Percentiles rank a stretch among this genome's conserved stretches.
Evolutionary conservation across 768 basidiomycete species (phyloP).

Genomic region (Mycena belliarum): DNA sequence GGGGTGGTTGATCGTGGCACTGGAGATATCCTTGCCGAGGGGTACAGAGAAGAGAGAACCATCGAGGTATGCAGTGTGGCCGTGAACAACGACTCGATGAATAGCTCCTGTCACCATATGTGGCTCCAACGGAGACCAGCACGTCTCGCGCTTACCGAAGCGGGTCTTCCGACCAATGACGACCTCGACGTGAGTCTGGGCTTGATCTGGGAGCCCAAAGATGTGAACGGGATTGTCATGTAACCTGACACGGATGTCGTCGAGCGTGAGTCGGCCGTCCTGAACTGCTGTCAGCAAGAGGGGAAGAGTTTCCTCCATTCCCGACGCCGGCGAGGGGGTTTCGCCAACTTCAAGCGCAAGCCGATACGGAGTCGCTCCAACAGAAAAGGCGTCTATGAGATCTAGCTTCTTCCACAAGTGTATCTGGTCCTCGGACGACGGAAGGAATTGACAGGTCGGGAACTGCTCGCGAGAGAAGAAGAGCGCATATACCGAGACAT

Average conservation of each 20-base stretch:
- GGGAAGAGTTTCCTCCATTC: constrained; percentile 85
- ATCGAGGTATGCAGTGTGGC: constrained; percentile 87
- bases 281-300: constrained; percentile 85
- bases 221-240: constrained; percentile 93
- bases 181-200: constrained; percentile 88
- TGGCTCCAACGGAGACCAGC: constrained; percentile 85
- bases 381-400: constrained; percentile 86
- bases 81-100: constrained; percentile 89
- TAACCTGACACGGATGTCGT: constrained; percentile 79
- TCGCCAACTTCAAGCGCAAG: constrained; percentile 66
- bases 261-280: constrained; percentile 75
- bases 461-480: constrained; percentile 84
- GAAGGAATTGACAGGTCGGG: constrained; percentile 64
- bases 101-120: constrained; percentile 68
- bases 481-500: constrained; percentile 88
- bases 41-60: constrained; percentile 64
- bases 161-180: constrained; percentile 75
- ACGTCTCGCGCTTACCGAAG: constrained; percentile 49
- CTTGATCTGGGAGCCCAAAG: constrained; percentile 86
- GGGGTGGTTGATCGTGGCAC: constrained; percentile 50
- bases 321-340: constrained; percentile 66
- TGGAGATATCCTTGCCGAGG: constrained; percentile 73
- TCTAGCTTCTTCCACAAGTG: constrained; percentile 85
- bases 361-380: constrained; percentile 81
- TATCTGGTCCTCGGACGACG: constrained; percentile 73